phyloP scores from a whole-genome alignment of 805 yeast genomes.

The Metschnikowia continentalis region DNA sequence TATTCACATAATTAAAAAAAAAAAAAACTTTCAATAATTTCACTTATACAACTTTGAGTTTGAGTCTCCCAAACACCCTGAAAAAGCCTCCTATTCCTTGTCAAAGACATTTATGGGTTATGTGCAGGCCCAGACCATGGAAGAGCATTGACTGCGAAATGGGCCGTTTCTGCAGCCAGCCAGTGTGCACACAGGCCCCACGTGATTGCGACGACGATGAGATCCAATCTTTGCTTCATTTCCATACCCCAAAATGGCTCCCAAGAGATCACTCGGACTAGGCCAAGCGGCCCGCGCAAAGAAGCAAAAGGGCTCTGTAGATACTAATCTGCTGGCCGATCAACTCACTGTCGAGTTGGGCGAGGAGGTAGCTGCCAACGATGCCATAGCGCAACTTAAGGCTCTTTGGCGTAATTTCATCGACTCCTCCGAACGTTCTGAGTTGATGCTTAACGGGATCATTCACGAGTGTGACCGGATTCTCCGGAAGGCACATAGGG shows the following conservation, averaged over 20 bases:
- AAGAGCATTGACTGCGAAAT: background rate
- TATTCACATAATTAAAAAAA: too few species aligned
- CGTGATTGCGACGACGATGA: background rate
- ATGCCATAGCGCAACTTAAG: conserved; percentile 70
- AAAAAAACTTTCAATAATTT: too few species aligned
- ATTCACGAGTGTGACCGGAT: conserved; percentile 90
- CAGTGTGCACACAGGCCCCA: background rate
- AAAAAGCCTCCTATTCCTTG: too few species aligned
- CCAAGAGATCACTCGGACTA: conserved; percentile 37
- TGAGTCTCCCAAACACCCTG: too few species aligned
- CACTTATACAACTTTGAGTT: too few species aligned
- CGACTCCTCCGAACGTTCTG: conserved; percentile 54
- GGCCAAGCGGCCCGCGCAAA: conserved; percentile 31
- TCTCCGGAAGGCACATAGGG: conserved; percentile 41
- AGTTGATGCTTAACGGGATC: conserved; percentile 70
- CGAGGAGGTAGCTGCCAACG: conserved; percentile 68
- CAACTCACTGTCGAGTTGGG: conserved; percentile 57
- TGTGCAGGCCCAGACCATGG: background rate
- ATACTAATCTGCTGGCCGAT: conserved; percentile 11
- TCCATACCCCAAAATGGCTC: conserved; percentile 14
- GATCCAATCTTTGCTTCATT: background rate
- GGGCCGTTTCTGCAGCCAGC: background rate
- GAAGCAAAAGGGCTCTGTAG: conserved; percentile 16
- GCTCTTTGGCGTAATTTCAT: conserved; percentile 69
- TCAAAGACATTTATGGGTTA: too few species aligned